Evolutionary conservation across 495 filamentous ascomycete species (phyloP).

Genomic region (Penicillium cataractarum): DNA sequence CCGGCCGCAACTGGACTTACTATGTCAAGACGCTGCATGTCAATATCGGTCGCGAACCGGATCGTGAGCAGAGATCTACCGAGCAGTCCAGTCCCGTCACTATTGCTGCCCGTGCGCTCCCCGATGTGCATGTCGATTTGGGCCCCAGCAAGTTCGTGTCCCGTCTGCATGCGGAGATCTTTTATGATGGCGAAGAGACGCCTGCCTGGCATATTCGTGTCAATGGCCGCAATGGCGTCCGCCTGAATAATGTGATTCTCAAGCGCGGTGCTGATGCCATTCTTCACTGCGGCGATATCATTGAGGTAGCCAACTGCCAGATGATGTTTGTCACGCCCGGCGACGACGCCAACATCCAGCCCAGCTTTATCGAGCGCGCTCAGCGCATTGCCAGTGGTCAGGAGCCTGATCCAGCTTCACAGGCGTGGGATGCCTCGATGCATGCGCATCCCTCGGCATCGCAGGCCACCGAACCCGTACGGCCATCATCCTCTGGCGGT

Average conservation of each 20-base stretch:
- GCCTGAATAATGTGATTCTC: constrained; percentile 70
- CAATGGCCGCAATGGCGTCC: constrained; percentile 88
- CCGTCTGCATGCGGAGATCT: constrained; percentile 82
- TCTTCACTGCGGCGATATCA: constrained; percentile 81
- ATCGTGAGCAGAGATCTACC: constrained; percentile 51
- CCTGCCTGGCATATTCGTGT: constrained; percentile 78
- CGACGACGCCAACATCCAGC: constrained; percentile 60
- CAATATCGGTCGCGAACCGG: constrained; percentile 82
- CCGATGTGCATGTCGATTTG: constrained; percentile 81
- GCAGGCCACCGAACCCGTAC: constrained; percentile 31
- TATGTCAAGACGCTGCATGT: constrained; percentile 80
- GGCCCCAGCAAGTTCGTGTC: constrained; percentile 94
- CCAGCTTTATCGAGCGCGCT: constrained; percentile 55
- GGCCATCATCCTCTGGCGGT: constrained; percentile 41
- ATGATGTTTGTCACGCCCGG: constrained; percentile 97
- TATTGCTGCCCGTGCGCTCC: constrained; percentile 49
- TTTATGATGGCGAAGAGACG: constrained; percentile 67
- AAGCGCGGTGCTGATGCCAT: constrained; percentile 64
- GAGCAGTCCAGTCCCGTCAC: constrained; percentile 50
- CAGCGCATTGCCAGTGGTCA: constrained; percentile 52
- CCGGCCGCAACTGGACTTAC: constrained; percentile 91
- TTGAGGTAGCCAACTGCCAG: constrained; percentile 87
- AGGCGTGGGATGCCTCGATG: constrained; percentile 43
- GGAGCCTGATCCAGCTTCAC: constrained; percentile 35
- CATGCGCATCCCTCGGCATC: constrained; percentile 44